Conservation (phyloP, 768 basidiomycete genomes). For the Collybia sordida region DNA sequence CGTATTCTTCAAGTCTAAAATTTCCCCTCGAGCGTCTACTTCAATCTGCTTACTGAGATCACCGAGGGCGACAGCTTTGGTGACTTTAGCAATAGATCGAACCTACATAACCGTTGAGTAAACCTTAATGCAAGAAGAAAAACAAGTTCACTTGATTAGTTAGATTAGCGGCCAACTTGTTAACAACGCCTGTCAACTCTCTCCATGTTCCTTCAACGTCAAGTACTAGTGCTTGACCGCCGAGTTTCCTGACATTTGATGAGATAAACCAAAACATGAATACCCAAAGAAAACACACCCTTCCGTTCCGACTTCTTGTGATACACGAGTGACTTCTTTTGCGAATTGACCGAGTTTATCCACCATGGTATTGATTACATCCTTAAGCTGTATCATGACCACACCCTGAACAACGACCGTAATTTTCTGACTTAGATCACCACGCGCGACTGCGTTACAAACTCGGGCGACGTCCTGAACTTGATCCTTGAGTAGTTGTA, state of each 20-base stretch:
- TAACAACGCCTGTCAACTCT: conserved; percentile 80
- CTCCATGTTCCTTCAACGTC: conserved; percentile 93
- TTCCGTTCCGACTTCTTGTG: conserved; percentile 83
- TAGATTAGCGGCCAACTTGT: conserved; percentile 77
- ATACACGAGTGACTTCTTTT: conserved; percentile 84
- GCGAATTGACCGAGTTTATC: conserved; percentile 82
- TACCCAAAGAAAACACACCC: conserved; percentile 34
- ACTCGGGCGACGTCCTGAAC: conserved; percentile 81
- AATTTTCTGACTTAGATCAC: conserved; percentile 77
- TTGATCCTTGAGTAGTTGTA: conserved; percentile 78
- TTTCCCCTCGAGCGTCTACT: conserved; percentile 89
- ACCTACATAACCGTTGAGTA: conserved; percentile 35
- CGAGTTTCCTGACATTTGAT: conserved; percentile 65
- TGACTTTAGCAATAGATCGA: conserved; percentile 88
- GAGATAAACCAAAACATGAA: too few species aligned
- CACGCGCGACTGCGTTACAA: conserved; percentile 76
- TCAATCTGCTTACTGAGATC: conserved; percentile 90
- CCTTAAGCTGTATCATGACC: conserved; percentile 81
- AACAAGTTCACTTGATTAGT: conserved; percentile 55
- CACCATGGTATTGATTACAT: conserved; percentile 71
- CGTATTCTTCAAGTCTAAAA: conserved; percentile 74
- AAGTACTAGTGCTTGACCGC: conserved; percentile 82
- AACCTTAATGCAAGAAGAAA: background rate
- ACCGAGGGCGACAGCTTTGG: conserved; percentile 90
- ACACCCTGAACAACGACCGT: conserved; percentile 76